These are phyloP conservation scores for Talaromyces sp. DNA, from an alignment of 2,329 filamentous ascomycete species.

Conservation along the genomic window DNA sequence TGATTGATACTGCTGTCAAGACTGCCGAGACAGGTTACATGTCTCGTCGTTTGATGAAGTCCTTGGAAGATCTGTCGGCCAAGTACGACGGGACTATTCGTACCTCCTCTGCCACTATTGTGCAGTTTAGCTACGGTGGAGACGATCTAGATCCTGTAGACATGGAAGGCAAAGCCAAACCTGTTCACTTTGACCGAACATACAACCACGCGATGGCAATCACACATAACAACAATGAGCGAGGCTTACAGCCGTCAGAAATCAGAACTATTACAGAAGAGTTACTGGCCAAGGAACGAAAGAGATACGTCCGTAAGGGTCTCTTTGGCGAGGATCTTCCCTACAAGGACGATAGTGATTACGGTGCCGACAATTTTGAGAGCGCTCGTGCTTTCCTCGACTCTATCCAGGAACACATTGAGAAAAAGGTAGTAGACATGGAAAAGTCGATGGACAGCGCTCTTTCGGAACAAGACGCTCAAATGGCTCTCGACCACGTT, in stretches of 20 bases:
- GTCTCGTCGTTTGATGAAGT: conserved; percentile 97
- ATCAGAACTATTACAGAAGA: conserved; percentile 64
- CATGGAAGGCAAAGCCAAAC: conserved; percentile 91
- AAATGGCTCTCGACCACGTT: conserved; percentile 57
- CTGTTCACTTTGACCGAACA: conserved; percentile 86
- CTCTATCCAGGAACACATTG: conserved; percentile 69
- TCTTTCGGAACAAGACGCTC: conserved; percentile 26
- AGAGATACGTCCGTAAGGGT: conserved; percentile 58
- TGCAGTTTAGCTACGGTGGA: conserved; percentile 96
- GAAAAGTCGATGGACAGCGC: conserved; percentile 33
- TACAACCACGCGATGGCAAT: conserved; percentile 73
- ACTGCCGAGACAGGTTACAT: conserved; percentile 99
- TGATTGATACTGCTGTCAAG: conserved; percentile 98
- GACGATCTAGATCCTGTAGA: conserved; percentile 94
- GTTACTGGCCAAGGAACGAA: conserved; percentile 63
- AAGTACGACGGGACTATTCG: conserved; percentile 93
- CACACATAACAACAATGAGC: conserved; percentile 74
- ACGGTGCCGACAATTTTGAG: conserved; percentile 69
- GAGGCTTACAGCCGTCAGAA: conserved; percentile 66
- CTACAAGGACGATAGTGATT: conserved; percentile 66
- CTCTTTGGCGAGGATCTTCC: conserved; percentile 58
- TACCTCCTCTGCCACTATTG: conserved; percentile 79
- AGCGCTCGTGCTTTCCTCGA: conserved; percentile 76
- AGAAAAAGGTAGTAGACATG: conserved; percentile 58
- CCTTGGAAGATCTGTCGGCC: conserved; percentile 85